Conservation (phyloP, 768 basidiomycete genomes). For the Suillus luteus region DNA sequence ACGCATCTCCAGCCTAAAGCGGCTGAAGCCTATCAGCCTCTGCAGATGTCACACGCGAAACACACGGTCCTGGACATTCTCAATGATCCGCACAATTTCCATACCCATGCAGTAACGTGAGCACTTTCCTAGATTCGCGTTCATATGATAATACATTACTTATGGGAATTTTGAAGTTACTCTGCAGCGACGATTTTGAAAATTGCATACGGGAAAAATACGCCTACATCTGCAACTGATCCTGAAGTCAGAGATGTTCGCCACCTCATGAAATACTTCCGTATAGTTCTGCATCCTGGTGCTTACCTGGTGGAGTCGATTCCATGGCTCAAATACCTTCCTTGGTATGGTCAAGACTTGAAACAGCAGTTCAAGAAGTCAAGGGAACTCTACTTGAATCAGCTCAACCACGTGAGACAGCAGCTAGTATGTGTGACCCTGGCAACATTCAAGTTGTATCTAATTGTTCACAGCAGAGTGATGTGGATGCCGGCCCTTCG, state of each 20-base stretch:
- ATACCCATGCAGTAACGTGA: constrained; percentile 21
- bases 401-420: constrained; percentile 43
- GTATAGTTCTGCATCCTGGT: constrained; percentile 26
- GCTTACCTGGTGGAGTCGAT: constrained; percentile 36
- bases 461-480: background rate
- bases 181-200: constrained; percentile 14
- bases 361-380: constrained; percentile 54
- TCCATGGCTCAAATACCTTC: constrained; percentile 46
- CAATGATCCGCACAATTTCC: constrained; percentile 25
- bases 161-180: constrained; percentile 20
- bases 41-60: constrained; percentile 23
- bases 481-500: constrained; percentile 16
- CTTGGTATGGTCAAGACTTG: constrained; percentile 59
- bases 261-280: constrained; percentile 18
- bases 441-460: too few relatives aligned
- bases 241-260: constrained; percentile 20
- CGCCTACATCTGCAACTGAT: constrained; percentile 7
- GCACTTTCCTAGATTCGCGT: too few relatives aligned
- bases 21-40: constrained; percentile 32
- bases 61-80: constrained; percentile 17
- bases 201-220: constrained; percentile 18
- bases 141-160: too few relatives aligned
- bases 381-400: constrained; percentile 47
- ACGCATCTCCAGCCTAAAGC: constrained; percentile 51
- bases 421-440: constrained; percentile 36